These are phyloP conservation scores for Sordariomycetes sp. DNA, from an alignment of 2,329 filamentous ascomycete genomes.

Conservation along the genomic window DNA sequence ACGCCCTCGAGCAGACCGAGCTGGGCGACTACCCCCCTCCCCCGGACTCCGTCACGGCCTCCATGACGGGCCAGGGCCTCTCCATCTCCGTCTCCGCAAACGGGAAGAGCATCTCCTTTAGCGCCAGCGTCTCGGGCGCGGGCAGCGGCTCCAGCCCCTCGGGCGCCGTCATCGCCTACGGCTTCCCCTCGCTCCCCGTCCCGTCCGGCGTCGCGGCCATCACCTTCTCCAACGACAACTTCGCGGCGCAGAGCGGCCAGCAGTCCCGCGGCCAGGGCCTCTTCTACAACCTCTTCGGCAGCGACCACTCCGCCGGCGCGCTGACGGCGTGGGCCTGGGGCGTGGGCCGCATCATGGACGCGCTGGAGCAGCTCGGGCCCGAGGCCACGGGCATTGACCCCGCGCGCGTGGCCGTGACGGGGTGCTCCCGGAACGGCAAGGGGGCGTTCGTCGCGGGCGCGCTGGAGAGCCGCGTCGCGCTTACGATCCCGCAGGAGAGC, in stretches of 20 bases:
- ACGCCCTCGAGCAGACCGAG: conserved; percentile 35
- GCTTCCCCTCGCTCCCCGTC: conserved; percentile 38
- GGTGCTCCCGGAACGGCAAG: conserved; percentile 52
- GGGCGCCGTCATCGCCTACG: conserved; percentile 44
- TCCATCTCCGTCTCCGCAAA: conserved; percentile 22
- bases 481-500: conserved; percentile 50
- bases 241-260: conserved; percentile 33
- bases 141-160: conserved; percentile 11
- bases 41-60: conserved; percentile 30
- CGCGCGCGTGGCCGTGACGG: conserved; percentile 39
- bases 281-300: conserved; percentile 47
- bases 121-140: conserved; percentile 17
- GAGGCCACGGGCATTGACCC: conserved; percentile 33
- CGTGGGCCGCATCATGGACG: conserved; percentile 45
- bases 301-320: conserved; percentile 38
- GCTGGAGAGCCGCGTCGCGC: conserved; percentile 41
- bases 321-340: conserved; percentile 52
- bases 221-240: conserved; percentile 43
- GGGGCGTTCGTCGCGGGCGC: conserved; percentile 49
- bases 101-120: conserved; percentile 25
- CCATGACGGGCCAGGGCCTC: conserved; percentile 24
- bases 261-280: conserved; percentile 39
- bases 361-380: conserved; percentile 34
- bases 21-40: conserved; percentile 31
- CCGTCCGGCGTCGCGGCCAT: conserved; percentile 41